These are phyloP conservation scores for Claviceps cyperi DNA, from an alignment of 2,329 filamentous ascomycete species.

Conservation along the genomic window DNA sequence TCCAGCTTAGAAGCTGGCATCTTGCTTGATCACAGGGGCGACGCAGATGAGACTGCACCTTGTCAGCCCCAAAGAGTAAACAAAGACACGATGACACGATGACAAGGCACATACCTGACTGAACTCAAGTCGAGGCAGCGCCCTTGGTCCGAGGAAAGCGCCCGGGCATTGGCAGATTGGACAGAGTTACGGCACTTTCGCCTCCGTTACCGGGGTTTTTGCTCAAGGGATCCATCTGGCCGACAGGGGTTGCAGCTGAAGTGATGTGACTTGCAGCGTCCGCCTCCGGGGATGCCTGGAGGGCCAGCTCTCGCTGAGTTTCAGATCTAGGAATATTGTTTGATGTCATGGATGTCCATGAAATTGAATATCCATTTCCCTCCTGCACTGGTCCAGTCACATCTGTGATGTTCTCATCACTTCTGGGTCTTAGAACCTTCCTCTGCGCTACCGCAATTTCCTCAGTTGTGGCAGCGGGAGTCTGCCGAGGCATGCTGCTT, in stretches of 20 bases:
- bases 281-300: conserved; percentile 9
- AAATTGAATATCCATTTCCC: conserved; percentile 8
- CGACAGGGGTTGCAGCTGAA: conserved; percentile 3
- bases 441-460: neutral
- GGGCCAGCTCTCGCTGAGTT: conserved; percentile 11
- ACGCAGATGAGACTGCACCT: no score
- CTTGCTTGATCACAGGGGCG: no score
- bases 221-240: conserved; percentile 3
- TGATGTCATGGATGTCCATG: conserved; percentile 4
- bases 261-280: conserved; percentile 6
- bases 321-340: conserved; percentile 9
- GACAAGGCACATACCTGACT: no score
- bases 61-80: no score
- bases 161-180: conserved; percentile 55
- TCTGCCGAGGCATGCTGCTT: neutral
- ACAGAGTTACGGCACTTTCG: conserved; percentile 40
- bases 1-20: no score
- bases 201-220: conserved; percentile 19
- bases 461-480: neutral
- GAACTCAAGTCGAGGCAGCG: conserved; percentile 22
- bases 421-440: neutral
- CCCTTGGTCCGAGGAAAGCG: conserved; percentile 38
- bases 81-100: no score
- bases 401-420: conserved; percentile 6
- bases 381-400: conserved; percentile 3